A percentile compares a stretch with the other conserved stretches of the same genome.
Evolutionary conservation across 306 rosid species (phyloP).

Genomic region (Sicyos baderoa): DNA sequence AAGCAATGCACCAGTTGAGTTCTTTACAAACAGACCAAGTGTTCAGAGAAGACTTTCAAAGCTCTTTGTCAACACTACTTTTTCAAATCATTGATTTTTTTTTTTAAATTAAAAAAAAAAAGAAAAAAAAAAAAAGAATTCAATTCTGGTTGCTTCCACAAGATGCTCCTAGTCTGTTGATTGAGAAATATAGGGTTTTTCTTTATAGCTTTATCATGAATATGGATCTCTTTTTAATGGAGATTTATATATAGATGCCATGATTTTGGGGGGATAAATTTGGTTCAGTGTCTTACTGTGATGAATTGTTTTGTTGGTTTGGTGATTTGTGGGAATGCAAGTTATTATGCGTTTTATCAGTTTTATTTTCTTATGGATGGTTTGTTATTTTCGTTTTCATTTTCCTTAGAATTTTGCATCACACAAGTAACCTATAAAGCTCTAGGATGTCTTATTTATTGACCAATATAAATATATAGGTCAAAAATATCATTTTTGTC

Average conservation of each 20-base stretch:
- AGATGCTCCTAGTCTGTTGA: background rate
- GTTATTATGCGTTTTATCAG: background rate
- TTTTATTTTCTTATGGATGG: background rate
- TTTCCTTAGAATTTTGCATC: no score
- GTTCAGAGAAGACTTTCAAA: constrained; percentile 15
- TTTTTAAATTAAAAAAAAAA: no score
- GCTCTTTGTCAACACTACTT: background rate
- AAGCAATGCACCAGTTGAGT: background rate
- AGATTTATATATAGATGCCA: background rate
- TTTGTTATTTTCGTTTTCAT: background rate
- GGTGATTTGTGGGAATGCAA: background rate
- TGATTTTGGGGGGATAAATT: background rate
- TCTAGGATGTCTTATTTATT: no score
- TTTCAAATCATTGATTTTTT: background rate
- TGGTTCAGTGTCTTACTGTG: background rate
- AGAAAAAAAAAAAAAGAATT: no score
- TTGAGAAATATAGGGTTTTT: background rate
- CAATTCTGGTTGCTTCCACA: background rate
- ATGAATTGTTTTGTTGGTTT: background rate
- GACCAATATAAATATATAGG: no score
- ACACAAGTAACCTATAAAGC: no score
- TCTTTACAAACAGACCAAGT: background rate
- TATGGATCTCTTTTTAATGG: background rate
- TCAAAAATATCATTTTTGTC: no score
- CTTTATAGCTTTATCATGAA: background rate